Base-by-base conservation (phyloP, 768 basidiomycete species). In the Tricholoma terreum region DNA sequence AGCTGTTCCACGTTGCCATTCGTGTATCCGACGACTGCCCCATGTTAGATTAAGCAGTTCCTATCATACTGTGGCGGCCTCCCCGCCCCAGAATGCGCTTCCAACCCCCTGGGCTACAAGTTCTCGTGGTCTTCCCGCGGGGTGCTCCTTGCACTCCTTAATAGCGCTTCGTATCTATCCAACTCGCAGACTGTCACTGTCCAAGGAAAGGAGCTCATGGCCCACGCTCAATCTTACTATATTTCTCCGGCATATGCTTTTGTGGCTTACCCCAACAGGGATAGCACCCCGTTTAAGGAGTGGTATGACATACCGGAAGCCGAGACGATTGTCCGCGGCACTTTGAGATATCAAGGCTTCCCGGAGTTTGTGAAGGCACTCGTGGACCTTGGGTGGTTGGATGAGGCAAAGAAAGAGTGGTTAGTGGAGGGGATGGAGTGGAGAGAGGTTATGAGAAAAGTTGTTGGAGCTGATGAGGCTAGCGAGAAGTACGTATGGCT, bases 121-220 rank as follows among this genome's bases (percentile, higher is more conserved):
- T 98, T 99, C 78, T 97, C 94, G 35, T 98, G 97, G 97, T 96
- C 94, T 6, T 91, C 94, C 7, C 89, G 94, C 19, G 96, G 95
- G 52, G 94, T 95, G 43, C 87, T 99, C 55, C 89, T 98, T 63
- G 96, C 97, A 2, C 84, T 98, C 52, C 84, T 94, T 65, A 98
- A 98, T 79, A 79, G 83, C 34, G 97, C 93, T 17, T 86, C 90
- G 3, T 94, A 88, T 76, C 79, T 89, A 67, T 78, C 84, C 36
- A 75, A 81, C 54, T 84, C 86, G 31, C 74, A 91, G 72, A 75
- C 82, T 46, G 77, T 86, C 51, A 77, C 83, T 43, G 80, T 98
- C 43, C 71, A 80, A 6, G 95, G 95, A 57, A 78, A 80, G 57
- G 89, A 95, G 51, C 84, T 99, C 57, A 99, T 99, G 96, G 77